Conservation (phyloP, 1,284 basidiomycete species). For the Irpex sp. region DNA sequence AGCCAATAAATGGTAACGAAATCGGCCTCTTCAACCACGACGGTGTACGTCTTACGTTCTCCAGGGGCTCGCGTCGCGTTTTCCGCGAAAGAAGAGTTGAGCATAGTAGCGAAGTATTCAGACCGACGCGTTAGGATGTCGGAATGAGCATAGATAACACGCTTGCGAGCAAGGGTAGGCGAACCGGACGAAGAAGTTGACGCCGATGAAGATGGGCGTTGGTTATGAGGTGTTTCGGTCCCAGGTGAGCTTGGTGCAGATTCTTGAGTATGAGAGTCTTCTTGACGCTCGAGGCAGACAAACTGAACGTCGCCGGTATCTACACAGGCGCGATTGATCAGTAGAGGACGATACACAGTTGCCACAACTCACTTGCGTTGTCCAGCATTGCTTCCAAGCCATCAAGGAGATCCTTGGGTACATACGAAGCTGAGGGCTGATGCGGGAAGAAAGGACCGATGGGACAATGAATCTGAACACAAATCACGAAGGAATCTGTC, state of each 20-base stretch:
- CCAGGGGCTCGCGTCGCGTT: constrained; percentile 35
- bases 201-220: constrained; percentile 35
- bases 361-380: constrained; percentile 50
- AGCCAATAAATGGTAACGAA: constrained; percentile 84
- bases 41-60: constrained; percentile 58
- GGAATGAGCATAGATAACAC: constrained; percentile 78
- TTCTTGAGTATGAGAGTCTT: constrained; percentile 19
- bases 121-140: constrained; percentile 70
- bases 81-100: constrained; percentile 71
- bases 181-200: constrained; percentile 39
- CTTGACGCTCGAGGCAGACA: constrained; percentile 63
- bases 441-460: constrained; percentile 62
- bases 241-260: constrained; percentile 21
- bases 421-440: constrained; percentile 61
- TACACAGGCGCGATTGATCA: constrained; percentile 16
- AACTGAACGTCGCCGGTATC: constrained; percentile 60
- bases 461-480: constrained; percentile 68
- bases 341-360: neutral
- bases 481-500: constrained; percentile 65
- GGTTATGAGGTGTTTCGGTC: constrained; percentile 25
- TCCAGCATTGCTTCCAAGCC: constrained; percentile 61
- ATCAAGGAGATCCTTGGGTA: constrained; percentile 59
- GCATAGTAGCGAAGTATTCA: constrained; percentile 81
- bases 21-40: constrained; percentile 79
- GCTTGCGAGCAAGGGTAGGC: constrained; percentile 54